Evolutionary conservation across 2,329 filamentous ascomycete species (phyloP), one percentile per base, ranked within the genome.

Genomic region (Penicillium decumbens): DNA sequence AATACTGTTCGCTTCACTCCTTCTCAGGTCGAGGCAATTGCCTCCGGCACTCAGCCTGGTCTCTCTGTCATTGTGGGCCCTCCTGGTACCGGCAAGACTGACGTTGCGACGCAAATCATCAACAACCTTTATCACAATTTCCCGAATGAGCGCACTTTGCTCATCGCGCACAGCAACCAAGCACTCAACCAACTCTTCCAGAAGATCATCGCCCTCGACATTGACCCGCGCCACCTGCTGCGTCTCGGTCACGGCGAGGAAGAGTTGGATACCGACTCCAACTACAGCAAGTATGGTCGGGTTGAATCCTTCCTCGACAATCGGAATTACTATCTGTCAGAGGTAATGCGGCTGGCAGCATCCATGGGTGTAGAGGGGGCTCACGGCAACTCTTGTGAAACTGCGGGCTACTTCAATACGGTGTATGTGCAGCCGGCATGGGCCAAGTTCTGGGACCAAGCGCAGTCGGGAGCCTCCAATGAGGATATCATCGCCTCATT

Each of bases 101-200:
- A 98, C 71, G 93, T 98, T 45, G 91, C 90, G 41, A 96, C 92
- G 4, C 93, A 98, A 70, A 95, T 97, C 67, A 98, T 98, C 73
- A 96, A 89, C 75, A 96, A 97, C 69, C 87, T 98, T 60, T 98
- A 98, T 66, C 92, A 97, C 75, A 95, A 97, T 72, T 98, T 96
- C 67, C 91, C 93, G 6, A 79, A 85, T 56, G 90, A 98, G 69
- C 87, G 89, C 60, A 98, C 93, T 0, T 75, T 98, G 15, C 81
- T 98, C 35, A 83, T 98, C 56, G 93, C 93, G 4, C 93, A 98
- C 69, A 97, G 92, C 71, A 98, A 98, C 65, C 95, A 98, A 69
- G 95, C 93, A 2, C 77, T 98, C 8, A 98, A 98, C 64, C 93
- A 98, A 67, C 78, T 98, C 1, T 98, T 98, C 73, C 88, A 95